Evolutionary conservation across 345 rosid species (phyloP).

Genomic region (Acer yangbiense): DNA sequence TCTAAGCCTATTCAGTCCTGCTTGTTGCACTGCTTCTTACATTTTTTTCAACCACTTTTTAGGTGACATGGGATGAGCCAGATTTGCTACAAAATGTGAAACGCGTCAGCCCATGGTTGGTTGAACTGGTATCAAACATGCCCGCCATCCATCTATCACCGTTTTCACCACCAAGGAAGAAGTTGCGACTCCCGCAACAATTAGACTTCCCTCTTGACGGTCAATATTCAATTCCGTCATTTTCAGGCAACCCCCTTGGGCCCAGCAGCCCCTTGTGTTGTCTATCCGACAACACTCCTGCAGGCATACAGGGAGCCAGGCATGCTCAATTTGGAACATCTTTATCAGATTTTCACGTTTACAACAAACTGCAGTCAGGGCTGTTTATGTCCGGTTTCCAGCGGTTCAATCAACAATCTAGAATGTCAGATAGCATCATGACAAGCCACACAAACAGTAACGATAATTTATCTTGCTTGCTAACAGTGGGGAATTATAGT

Average conservation of each 20-base stretch:
- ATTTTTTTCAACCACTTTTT: slow-evolving; percentile 4
- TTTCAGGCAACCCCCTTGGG: slow-evolving; percentile 55
- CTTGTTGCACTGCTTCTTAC: slow-evolving; percentile 13
- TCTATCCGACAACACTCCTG: slow-evolving; percentile 73
- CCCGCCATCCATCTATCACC: slow-evolving; percentile 70
- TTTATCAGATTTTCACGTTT: slow-evolving; percentile 66
- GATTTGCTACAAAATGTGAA: slow-evolving; percentile 91
- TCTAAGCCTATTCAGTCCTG: background rate
- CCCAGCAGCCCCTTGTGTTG: slow-evolving; percentile 55
- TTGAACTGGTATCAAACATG: slow-evolving; percentile 81
- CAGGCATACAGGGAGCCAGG: slow-evolving; percentile 99
- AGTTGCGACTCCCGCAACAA: slow-evolving; percentile 65
- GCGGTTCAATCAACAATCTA: slow-evolving; percentile 45
- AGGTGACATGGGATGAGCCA: slow-evolving; percentile 99
- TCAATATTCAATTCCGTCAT: slow-evolving; percentile 52
- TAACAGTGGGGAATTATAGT: slow-evolving; percentile 67
- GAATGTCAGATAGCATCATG: slow-evolving; percentile 40
- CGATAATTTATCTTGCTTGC: slow-evolving; percentile 69
- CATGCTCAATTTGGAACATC: slow-evolving; percentile 83
- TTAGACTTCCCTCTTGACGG: slow-evolving; percentile 60
- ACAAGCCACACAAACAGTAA: slow-evolving; percentile 35
- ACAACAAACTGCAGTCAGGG: slow-evolving; percentile 62
- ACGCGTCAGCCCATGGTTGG: slow-evolving; percentile 91
- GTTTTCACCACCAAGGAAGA: slow-evolving; percentile 85
- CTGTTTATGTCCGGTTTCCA: slow-evolving; percentile 58